These are phyloP conservation scores for Trifolium repens DNA, from an alignment of 306 rosid species.

Conservation along the genomic window DNA sequence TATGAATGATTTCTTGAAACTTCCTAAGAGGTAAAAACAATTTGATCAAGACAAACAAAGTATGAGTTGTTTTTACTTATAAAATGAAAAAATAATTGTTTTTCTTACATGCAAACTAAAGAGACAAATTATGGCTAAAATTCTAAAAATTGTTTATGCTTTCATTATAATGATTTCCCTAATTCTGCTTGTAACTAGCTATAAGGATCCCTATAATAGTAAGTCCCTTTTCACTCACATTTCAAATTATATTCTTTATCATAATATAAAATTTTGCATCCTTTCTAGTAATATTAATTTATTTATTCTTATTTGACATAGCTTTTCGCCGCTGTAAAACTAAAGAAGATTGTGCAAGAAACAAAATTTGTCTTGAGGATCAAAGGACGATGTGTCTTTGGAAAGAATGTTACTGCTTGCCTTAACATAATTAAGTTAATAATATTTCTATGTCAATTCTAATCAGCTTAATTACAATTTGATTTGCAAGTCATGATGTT, in stretches of 20 bases:
- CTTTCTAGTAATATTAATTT: background rate
- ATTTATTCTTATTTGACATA: background rate
- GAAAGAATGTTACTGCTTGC: background rate
- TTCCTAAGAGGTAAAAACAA: too few species aligned
- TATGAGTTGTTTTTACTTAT: background rate
- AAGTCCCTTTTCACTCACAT: background rate
- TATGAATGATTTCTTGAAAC: too few species aligned
- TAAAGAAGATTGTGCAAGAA: background rate
- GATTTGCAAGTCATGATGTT: background rate
- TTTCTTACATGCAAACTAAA: background rate
- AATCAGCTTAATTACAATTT: background rate
- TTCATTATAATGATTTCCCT: background rate
- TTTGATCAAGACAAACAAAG: background rate
- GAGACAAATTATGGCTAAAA: background rate
- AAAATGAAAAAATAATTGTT: background rate
- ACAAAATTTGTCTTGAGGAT: background rate
- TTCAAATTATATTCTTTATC: background rate
- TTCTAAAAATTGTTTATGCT: background rate
- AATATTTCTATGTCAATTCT: background rate
- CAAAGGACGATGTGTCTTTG: background rate
- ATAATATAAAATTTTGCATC: background rate
- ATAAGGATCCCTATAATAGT: background rate
- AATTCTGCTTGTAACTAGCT: background rate
- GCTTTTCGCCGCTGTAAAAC: background rate
- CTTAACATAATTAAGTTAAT: background rate